Base-by-base conservation (phyloP, 2,329 filamentous ascomycete species). In the Neocatenulostroma microsporum region DNA sequence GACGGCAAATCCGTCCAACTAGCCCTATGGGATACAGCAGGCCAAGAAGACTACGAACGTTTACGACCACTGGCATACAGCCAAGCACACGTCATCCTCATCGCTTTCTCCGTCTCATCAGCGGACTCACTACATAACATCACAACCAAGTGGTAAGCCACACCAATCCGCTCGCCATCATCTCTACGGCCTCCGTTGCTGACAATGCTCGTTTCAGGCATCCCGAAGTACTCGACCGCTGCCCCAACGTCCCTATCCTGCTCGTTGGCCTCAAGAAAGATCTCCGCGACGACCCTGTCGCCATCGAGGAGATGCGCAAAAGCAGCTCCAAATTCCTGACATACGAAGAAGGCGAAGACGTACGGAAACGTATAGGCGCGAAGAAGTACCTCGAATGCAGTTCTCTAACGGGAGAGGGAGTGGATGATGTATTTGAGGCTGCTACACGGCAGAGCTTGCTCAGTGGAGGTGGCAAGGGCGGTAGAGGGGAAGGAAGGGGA, bases 1-100 rank as follows among this genome's bases (percentile, higher is more conserved):
- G 91, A 98, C 61, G 91, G 91, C 56, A 94, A 94, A 62, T 94
- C 86, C n/a, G 91, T 98, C 25, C 91, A 98, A 68, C 74, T 98
- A 46, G 91, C 91, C 34, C 70, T 98, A 54, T 98, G 91, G 91
- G 91, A 98, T 78, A 98, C 91, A n/a, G 91, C 91, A 34, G 91
- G 91, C 42, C 91, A 98, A 64, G 91, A 98, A 73, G 91, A 98
- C 61, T 98, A 98, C 62, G 91, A 98, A 64, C 76, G 91, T 60
- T 70, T 98, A 66, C 82, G 91, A 46, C 91, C 91, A 35, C 73
- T 98, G 34, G 91, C 91, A 47, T 98, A 98, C 62, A 84, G 87
- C 33, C 94, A 96, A 69, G 91, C 91, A 40, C 91, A 98, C 62
- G 88, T 98, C 51, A 89, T 98, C 51, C 69, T 98, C 46, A 91